Evolutionary conservation across 2,329 filamentous ascomycete species (phyloP), one percentile per base, ranked within the genome.

Genomic region (Waltergamsia citrina): DNA sequence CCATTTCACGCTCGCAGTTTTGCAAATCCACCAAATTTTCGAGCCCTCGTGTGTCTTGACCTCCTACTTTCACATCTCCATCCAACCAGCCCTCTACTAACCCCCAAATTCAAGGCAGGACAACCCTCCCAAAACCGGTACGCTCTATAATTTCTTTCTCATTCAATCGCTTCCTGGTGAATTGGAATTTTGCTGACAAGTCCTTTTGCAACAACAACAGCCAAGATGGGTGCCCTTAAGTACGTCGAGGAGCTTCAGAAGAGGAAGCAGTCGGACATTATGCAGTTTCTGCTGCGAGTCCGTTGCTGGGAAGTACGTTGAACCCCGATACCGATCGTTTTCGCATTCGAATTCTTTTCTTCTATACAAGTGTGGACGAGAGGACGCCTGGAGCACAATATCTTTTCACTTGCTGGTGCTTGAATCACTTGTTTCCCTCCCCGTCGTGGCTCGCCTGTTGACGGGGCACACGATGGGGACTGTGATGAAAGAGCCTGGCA

Each of bases 201-300:
- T 8, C 8, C 22, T 24, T 24, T 24, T 24, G 8, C 22, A 7
- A 17, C 15, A 14, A 6, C 14, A 17, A 53, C 51, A 74, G 71
- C 59, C 63, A 76, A 90, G 79, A 95, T 95, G 92, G 92, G 92
- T 85, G 90, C 90, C 77, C 86, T 95, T 71, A 98, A 98, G 77
- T 98, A 94, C 78, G 86, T 98, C 74, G 93, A 98, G 81, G 92
- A 98, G 81, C 84, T 98, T 76, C 87, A 95, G 71, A 96, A 98
- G 87, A 95, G 94, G 86, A 98, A 98, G 87, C 92, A 98, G 83
- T 94, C 86, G 69, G 92, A 98, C 80, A 84, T 98, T 64, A 85
- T 96, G 76, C 88, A 88, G 76, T 98, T 98, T 81, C 83, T 98
- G 74, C 86, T 95, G 71, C 90, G 87, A 69, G 87, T 94, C 65